Base-by-base conservation (phyloP, 2,329 filamentous ascomycete species). In the Aspergillus transmontanensis region DNA sequence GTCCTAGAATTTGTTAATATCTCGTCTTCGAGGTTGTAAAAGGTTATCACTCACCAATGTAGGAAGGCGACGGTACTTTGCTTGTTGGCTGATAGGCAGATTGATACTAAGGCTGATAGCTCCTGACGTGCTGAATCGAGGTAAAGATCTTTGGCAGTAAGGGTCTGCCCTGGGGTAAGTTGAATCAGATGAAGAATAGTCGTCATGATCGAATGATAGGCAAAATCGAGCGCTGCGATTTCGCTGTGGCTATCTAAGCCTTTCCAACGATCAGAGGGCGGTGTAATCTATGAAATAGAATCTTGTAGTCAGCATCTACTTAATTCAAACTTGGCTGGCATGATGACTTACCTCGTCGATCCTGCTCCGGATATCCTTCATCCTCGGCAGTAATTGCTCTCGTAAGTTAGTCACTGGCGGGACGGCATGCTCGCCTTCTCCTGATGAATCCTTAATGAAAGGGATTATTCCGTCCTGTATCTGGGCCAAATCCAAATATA, bases 41-140 rank as follows among this genome's bases (percentile, higher is more conserved):
- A 11, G 3, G 6, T 14, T 19, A 19, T 11, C 12, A 62, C 61
- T 61, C 0, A 69, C 68, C 68, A 69, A 53, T 71, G 68, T 21
- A 67, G 36, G 45, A 66, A 67, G 32, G 58, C 65, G 32, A 67
- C 64, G 0, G 64, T 67, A 7, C 61, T 60, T 26, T 68, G 60
- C 41, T 60, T 61, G 32, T 69, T 66, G 12, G 54, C 54, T 9
- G 67, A 65, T 11, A 62, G 56, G 32, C 69, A 71, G 48, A 71
- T 68, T 2, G 60, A 48, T 26, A 67, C 56, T 6, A 71, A 56
- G 1, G 66, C 67, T 7, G 23, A 66, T n/a, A 71, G 57, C 10
- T 69, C 65, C 21, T 64, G 64, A 5, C 69, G 69, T 10, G 69
- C 69, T 14, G 67, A 69, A 21, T 64, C 60, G 19, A 71, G 66